Percentiles rank a stretch among this genome's conserved stretches.
Conservation (phyloP, 1,139 yeast genomes). For the Blastobotrys persicus region DNA sequence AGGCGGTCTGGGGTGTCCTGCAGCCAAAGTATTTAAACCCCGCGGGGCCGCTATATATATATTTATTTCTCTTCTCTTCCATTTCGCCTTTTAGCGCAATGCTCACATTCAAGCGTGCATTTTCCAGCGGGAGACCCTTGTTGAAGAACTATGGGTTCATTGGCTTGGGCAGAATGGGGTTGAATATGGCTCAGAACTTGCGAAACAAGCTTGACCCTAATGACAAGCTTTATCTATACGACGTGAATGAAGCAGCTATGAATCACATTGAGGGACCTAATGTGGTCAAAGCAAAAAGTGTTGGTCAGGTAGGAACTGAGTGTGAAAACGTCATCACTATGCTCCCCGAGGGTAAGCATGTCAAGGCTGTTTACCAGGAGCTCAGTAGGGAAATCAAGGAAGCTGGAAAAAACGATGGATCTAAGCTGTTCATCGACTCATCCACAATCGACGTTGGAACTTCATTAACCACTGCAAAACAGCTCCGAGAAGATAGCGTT, state of each 20-base stretch:
- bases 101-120: slow-evolving; percentile 18
- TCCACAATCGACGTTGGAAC: slow-evolving; percentile 57
- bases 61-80: too few species aligned
- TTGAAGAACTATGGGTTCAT: slow-evolving; percentile 45
- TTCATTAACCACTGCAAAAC: slow-evolving; percentile 40
- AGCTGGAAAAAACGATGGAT: slow-evolving; percentile 3
- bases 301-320: slow-evolving; percentile 42
- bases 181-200: slow-evolving; percentile 57
- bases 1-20: slow-evolving; percentile 6
- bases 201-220: slow-evolving; percentile 43
- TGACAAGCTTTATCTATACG: slow-evolving; percentile 49
- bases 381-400: slow-evolving; percentile 34
- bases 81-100: slow-evolving; percentile 5
- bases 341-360: slow-evolving; percentile 63
- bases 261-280: slow-evolving; percentile 22
- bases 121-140: slow-evolving; percentile 17
- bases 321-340: slow-evolving; percentile 46
- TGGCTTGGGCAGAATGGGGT: slow-evolving; percentile 60
- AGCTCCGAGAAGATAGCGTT: slow-evolving; percentile 21
- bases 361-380: slow-evolving; percentile 45
- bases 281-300: slow-evolving; percentile 32
- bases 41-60: too few species aligned
- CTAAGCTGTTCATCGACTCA: slow-evolving; percentile 45
- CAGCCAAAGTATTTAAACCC: neutral
- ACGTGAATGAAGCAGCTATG: slow-evolving; percentile 41